These are phyloP conservation scores for Pestalotiopsis sp. DNA, from an alignment of 2,329 filamentous ascomycete genomes.

Conservation along the genomic window DNA sequence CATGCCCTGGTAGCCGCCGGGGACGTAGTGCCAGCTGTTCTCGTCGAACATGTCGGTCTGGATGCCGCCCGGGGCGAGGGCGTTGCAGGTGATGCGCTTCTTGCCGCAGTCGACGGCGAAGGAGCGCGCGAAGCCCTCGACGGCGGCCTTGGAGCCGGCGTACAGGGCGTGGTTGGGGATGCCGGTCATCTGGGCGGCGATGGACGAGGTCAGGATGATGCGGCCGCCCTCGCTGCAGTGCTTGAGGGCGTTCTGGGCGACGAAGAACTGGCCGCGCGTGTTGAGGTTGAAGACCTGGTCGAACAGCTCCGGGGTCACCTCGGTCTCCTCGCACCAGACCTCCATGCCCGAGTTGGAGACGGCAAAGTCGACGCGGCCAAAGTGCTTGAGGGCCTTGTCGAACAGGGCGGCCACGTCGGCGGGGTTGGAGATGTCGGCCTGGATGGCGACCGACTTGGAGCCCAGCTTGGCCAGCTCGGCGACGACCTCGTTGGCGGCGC, in stretches of 20 bases:
- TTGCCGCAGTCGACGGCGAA: constrained; percentile 73
- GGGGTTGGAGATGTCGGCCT: constrained; percentile 67
- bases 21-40: constrained; percentile 69
- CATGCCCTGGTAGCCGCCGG: constrained; percentile 56
- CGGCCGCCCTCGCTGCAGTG: constrained; percentile 71
- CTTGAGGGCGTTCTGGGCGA: constrained; percentile 75
- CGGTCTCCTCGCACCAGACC: constrained; percentile 70
- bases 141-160: constrained; percentile 72
- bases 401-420: constrained; percentile 65
- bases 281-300: constrained; percentile 75
- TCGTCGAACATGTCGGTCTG: constrained; percentile 78
- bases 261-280: constrained; percentile 75
- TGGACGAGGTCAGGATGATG: constrained; percentile 73
- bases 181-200: constrained; percentile 67
- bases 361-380: constrained; percentile 72
- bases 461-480: constrained; percentile 57
- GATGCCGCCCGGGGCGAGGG: constrained; percentile 72
- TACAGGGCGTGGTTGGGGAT: constrained; percentile 73
- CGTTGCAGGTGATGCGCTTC: constrained; percentile 71
- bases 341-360: constrained; percentile 75
- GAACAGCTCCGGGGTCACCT: constrained; percentile 71
- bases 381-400: constrained; percentile 65
- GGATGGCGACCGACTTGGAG: constrained; percentile 59
- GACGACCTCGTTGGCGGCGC: constrained; percentile 60
- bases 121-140: constrained; percentile 72